Conservation (phyloP, 306 rosid genomes). For the Canavalia ensiformis region DNA sequence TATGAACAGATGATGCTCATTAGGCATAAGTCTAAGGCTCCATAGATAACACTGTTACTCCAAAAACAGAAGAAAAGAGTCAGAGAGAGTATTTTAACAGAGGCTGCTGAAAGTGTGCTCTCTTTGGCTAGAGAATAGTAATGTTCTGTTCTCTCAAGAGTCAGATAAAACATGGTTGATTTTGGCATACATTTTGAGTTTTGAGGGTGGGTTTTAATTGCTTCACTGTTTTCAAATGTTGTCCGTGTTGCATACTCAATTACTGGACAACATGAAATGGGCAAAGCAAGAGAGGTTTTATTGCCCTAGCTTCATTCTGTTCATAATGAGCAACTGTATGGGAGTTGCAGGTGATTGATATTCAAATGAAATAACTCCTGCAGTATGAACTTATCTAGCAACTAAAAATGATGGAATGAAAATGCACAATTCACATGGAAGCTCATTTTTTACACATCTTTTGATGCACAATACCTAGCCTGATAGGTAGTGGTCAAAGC, state of each 20-base stretch:
- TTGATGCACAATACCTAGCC: background rate
- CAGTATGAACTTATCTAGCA: conserved; percentile 9
- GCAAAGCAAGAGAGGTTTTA: background rate
- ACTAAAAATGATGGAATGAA: conserved; percentile 1
- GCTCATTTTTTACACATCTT: background rate
- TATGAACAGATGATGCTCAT: background rate
- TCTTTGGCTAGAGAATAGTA: background rate
- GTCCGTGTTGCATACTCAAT: background rate
- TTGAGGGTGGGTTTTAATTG: conserved; percentile 1
- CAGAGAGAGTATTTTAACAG: background rate
- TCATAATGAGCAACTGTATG: no score
- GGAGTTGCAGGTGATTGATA: no score
- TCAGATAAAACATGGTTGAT: background rate
- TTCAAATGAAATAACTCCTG: background rate
- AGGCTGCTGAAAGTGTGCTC: conserved; percentile 15
- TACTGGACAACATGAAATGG: background rate
- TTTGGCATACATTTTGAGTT: conserved; percentile 8
- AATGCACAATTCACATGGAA: background rate
- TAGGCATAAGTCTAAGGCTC: conserved; percentile 17
- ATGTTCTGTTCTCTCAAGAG: background rate
- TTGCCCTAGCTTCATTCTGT: background rate
- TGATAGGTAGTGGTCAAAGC: no score
- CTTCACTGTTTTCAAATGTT: background rate
- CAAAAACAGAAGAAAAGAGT: conserved; percentile 3
- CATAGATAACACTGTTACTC: background rate